phyloP scores from a whole-genome alignment of 1,139 yeast species.

The Scheffersomyces quercinus region DNA sequence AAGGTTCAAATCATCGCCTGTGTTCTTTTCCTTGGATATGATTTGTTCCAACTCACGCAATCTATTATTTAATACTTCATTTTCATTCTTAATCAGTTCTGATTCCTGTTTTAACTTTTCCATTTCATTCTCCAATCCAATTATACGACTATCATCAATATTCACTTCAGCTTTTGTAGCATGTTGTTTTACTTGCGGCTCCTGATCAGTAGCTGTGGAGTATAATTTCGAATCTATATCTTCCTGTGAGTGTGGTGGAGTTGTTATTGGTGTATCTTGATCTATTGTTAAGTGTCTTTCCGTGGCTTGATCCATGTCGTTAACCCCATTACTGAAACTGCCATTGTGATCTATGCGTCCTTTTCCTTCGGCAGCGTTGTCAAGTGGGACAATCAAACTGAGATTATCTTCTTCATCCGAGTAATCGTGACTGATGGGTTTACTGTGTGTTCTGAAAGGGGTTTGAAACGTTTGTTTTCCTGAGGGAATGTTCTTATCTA shows the following conservation, averaged over 20 bases:
- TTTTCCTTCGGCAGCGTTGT: slow-evolving; percentile 4
- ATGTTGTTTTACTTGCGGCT: not conserved
- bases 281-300: slow-evolving; percentile 2
- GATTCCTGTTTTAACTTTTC: slow-evolving; percentile 10
- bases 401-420: slow-evolving; percentile 8
- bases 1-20: not conserved
- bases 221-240: slow-evolving; percentile 8
- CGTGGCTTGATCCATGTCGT: slow-evolving; percentile 2
- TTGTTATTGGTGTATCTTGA: slow-evolving; percentile 21
- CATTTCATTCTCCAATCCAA: slow-evolving; percentile 9
- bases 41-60: slow-evolving; percentile 4
- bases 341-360: slow-evolving; percentile 10
- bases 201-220: slow-evolving; percentile 1
- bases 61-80: not conserved
- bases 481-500: not conserved
- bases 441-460: slow-evolving; percentile 9
- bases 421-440: slow-evolving; percentile 5
- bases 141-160: not conserved
- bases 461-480: slow-evolving; percentile 7
- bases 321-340: slow-evolving; percentile 2
- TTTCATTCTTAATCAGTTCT: not conserved
- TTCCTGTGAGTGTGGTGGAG: slow-evolving; percentile 28
- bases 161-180: slow-evolving; percentile 1
- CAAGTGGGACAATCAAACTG: slow-evolving; percentile 8
- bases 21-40: not conserved